Base-by-base conservation (phyloP, 73 alveolate genomes). In the Paramecium tetraurelia region DNA sequence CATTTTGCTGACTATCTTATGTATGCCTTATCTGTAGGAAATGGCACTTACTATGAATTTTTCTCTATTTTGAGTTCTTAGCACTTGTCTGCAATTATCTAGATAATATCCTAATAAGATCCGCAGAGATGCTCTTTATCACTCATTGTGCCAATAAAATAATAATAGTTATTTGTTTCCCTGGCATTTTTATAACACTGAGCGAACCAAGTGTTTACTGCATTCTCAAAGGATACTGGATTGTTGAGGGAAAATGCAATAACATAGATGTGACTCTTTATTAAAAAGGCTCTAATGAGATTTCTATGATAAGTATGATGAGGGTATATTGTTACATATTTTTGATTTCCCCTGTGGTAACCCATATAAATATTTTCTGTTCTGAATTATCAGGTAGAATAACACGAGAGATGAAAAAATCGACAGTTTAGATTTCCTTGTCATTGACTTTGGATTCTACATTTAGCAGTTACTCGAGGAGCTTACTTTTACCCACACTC, bases 321-420 rank as follows among this genome's bases (percentile, higher is more conserved):
- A 40, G 44, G 7, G 29, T 6, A 8, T 12, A 14, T 35, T 4
- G 7, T 24, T 80, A 80, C 90, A 80, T 80, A 80, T 80, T 80
- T 48, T 80, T 80, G 22, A 80, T 80, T 80, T 80, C 90, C 4
- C 90, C 90, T 2, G 90, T 40, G 7, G 90, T 80, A 80, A 80
- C 57, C 90, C 90, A 80, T 1, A 80, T 43, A 35, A 31, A 80
- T 21, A 80, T 80, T 24, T 80, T 80, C 29, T 80, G 24, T 22
- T 80, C 46, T 24, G 72, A 44, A 40, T 48, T 22, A 44, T 80
- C 90, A 22, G 90, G 90, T 22, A 80, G 24, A 22, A 41, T 22
- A 24, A 80, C 33, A 43, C 90, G n/a, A 16, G 76, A 44, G 7
- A 80, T 40, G 18, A 80, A 80, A 35, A 80, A 80, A 48, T 80